A percentile compares a stretch with the other conserved stretches of the same genome.
These are phyloP conservation scores for Periglandula ipomoeae DNA, from an alignment of 2,329 filamentous ascomycete genomes.

Conservation along the genomic window DNA sequence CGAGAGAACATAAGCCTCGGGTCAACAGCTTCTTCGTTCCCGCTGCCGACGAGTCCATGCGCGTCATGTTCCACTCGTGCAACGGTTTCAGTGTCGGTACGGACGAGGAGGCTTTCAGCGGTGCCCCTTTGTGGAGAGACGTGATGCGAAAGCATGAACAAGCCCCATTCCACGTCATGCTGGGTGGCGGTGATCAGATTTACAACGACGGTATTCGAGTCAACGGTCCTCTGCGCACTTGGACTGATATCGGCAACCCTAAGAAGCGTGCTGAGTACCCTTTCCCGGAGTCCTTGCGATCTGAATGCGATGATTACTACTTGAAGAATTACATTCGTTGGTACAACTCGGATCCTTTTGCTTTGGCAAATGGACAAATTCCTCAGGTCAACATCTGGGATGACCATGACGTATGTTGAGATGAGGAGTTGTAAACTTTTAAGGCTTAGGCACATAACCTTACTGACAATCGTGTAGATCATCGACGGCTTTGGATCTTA, in stretches of 20 bases:
- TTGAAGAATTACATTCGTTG: conserved; percentile 77
- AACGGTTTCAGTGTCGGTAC: conserved; percentile 92
- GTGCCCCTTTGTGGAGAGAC: conserved; percentile 91
- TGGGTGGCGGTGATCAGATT: conserved; percentile 91
- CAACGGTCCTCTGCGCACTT: conserved; percentile 67
- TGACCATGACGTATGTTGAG: conserved; percentile 66
- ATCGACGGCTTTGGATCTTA: conserved; percentile 94
- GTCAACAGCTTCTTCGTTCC: conserved; percentile 78
- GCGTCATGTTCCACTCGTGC: conserved; percentile 97
- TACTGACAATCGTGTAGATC: conserved; percentile 46
- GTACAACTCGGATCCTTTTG: conserved; percentile 81
- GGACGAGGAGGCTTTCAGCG: conserved; percentile 77
- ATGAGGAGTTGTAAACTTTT: not conserved
- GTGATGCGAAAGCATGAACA: conserved; percentile 73
- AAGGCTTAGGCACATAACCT: not conserved
- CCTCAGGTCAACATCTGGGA: conserved; percentile 98
- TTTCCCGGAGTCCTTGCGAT: conserved; percentile 70
- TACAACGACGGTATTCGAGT: conserved; percentile 93
- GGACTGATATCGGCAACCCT: conserved; percentile 78
- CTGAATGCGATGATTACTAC: conserved; percentile 83
- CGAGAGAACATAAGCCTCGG: conserved; percentile 44
- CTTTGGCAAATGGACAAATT: conserved; percentile 80
- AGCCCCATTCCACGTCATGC: conserved; percentile 86
- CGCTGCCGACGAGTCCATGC: conserved; percentile 77
- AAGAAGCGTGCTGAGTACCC: conserved; percentile 69